Evolutionary conservation across 2,329 filamentous ascomycete species (phyloP).

Genomic region (Chrysoporthe austroafricana): DNA sequence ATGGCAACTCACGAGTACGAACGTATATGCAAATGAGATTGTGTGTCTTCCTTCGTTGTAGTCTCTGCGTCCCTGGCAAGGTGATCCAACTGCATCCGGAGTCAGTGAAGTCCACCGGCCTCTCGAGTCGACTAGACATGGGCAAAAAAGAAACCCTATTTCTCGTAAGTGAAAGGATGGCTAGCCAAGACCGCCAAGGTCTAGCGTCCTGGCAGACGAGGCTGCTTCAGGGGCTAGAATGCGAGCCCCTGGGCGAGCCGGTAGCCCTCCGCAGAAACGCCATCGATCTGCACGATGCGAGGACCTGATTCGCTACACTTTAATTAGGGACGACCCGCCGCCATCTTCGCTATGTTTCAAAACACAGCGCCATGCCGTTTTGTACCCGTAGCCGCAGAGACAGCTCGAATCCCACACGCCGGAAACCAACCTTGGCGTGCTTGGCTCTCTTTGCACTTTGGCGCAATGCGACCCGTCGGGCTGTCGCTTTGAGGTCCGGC

Average conservation of each 20-base stretch:
- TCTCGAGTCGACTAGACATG: background rate
- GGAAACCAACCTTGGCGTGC: conserved; percentile 2
- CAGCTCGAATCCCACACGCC: conserved; percentile 12
- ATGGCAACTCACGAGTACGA: background rate
- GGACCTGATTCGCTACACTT: conserved; percentile 14
- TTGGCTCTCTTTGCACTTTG: background rate
- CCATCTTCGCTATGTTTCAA: conserved; percentile 24
- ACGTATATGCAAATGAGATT: background rate
- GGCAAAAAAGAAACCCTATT: background rate
- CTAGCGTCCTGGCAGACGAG: background rate
- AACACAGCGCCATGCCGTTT: conserved; percentile 18
- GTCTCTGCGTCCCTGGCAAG: too few species aligned
- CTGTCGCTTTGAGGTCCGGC: background rate
- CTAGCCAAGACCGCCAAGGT: conserved; percentile 6
- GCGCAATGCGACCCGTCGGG: conserved; percentile 6
- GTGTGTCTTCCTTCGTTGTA: too few species aligned
- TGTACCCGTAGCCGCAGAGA: conserved; percentile 9
- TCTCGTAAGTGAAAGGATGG: background rate
- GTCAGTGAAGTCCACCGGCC: background rate
- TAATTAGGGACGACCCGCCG: conserved; percentile 10
- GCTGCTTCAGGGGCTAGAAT: background rate
- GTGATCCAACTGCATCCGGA: background rate
- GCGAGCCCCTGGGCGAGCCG: background rate
- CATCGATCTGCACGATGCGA: background rate
- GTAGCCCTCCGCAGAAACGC: background rate